These are phyloP conservation scores for Trichopus zeylanicus DNA, from an alignment of 116 monocot genomes.

Conservation along the genomic window DNA sequence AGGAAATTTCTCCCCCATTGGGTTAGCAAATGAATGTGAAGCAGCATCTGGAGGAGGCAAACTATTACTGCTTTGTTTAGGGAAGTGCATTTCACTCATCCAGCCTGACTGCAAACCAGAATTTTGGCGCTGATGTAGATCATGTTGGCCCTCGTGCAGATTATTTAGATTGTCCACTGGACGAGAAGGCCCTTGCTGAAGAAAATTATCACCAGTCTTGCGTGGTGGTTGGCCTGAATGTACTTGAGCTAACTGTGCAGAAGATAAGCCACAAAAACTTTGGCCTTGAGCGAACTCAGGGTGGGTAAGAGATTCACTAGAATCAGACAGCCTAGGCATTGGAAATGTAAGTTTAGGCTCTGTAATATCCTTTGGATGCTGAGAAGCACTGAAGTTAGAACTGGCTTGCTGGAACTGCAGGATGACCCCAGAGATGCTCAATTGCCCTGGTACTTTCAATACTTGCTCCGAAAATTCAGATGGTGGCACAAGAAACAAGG, in stretches of 20 bases:
- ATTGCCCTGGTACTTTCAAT: constrained; percentile 89
- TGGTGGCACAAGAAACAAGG: constrained; percentile 88
- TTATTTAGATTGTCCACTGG: constrained; percentile 15
- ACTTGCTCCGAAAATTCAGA: constrained; percentile 93
- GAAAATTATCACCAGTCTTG: constrained; percentile 16
- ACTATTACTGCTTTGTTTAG: constrained; percentile 13
- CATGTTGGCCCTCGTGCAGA: constrained; percentile 23
- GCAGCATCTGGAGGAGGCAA: constrained; percentile 13
- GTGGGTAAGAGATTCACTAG: constrained; percentile 32
- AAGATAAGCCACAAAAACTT: constrained; percentile 30
- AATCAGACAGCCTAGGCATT: constrained; percentile 6
- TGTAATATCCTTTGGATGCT: constrained; percentile 22
- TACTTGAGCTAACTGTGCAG: constrained; percentile 15
- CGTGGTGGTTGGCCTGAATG: constrained; percentile 14
- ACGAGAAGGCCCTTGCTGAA: constrained; percentile 12
- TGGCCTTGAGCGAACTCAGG: constrained; percentile 19
- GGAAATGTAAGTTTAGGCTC: constrained; percentile 19
- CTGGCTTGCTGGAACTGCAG: constrained; percentile 59
- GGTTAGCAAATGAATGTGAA: constrained; percentile 19
- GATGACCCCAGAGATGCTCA: constrained; percentile 94
- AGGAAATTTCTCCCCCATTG: constrained; percentile 19
- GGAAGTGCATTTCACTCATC: constrained; percentile 15
- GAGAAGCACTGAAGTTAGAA: constrained; percentile 35
- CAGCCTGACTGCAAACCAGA: constrained; percentile 16
- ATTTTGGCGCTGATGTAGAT: constrained; percentile 28